These are phyloP conservation scores for Trichoderma sp. DNA, from an alignment of 2,329 filamentous ascomycete genomes.

Conservation along the genomic window DNA sequence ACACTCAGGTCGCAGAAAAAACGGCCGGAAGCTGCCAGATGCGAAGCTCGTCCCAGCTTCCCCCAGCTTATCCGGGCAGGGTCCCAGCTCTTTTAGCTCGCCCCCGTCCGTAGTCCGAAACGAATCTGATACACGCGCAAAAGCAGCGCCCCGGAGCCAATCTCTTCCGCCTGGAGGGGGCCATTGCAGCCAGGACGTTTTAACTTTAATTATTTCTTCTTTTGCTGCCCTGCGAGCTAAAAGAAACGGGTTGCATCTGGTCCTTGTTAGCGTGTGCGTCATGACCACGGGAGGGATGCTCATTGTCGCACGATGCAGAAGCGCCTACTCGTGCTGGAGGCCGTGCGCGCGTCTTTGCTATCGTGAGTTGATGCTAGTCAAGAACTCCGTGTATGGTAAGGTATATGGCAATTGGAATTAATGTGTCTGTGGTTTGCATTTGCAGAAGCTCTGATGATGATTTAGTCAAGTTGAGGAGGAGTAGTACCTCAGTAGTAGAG, in stretches of 20 bases:
- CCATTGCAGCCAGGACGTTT: neutral
- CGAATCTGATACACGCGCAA: slow-evolving; percentile 24
- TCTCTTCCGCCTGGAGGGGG: slow-evolving; percentile 13
- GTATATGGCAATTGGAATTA: neutral
- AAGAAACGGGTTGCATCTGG: neutral
- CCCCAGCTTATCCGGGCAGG: neutral
- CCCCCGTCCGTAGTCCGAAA: slow-evolving; percentile 22
- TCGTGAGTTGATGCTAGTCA: neutral
- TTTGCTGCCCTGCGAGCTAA: neutral
- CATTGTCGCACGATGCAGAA: slow-evolving; percentile 11
- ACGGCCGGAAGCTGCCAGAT: neutral
- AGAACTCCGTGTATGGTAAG: neutral
- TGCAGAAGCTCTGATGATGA: neutral
- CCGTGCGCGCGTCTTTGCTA: neutral
- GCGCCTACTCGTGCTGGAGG: neutral
- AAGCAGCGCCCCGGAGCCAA: slow-evolving; percentile 14
- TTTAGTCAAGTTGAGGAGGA: neutral
- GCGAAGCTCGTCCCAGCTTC: neutral
- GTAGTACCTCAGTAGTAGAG: too few species aligned
- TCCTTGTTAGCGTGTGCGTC: slow-evolving; percentile 9
- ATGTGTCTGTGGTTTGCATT: neutral
- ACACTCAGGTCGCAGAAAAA: neutral
- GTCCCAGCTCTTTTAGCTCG: slow-evolving; percentile 9
- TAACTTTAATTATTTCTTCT: slow-evolving; percentile 14
- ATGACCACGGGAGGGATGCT: neutral